Conservation (phyloP, 352 stramenopile genomes). For the Bremia lactucae region DNA sequence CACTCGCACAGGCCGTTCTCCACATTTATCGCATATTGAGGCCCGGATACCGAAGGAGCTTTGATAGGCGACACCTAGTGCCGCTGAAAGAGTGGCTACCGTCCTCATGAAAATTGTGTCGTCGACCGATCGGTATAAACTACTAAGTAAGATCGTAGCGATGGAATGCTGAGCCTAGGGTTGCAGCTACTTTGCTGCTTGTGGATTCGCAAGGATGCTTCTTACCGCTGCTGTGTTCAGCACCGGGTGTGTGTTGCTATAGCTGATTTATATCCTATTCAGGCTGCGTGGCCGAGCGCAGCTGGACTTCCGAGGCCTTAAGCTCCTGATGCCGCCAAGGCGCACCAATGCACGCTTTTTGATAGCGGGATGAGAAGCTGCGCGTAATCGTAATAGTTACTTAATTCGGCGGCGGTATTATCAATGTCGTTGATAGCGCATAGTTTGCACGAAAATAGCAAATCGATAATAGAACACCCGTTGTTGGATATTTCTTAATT, state of each 20-base stretch:
- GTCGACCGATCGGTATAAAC: neutral
- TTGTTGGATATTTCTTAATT: too few relatives aligned
- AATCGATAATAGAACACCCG: too few relatives aligned
- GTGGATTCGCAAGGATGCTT: too few relatives aligned
- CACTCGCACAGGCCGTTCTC: slow-evolving; percentile 20
- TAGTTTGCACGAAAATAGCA: neutral
- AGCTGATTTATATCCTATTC: too few relatives aligned
- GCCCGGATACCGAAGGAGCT: neutral
- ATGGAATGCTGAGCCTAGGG: neutral
- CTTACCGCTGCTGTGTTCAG: slow-evolving; percentile 2
- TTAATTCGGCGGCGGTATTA: neutral
- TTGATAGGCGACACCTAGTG: slow-evolving; percentile 2
- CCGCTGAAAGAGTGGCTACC: slow-evolving; percentile 6
- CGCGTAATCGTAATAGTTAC: neutral
- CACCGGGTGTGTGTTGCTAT: neutral
- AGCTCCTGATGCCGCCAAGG: too few relatives aligned
- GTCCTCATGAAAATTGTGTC: slow-evolving; percentile 17
- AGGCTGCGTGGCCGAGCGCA: too few relatives aligned
- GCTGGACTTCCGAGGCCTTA: too few relatives aligned
- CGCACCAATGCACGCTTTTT: too few relatives aligned
- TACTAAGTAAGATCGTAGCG: neutral
- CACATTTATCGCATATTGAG: slow-evolving; percentile 6
- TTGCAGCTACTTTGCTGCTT: slow-evolving; percentile 1
- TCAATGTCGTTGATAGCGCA: neutral
- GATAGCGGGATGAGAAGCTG: neutral